Evolutionary conservation across 495 filamentous ascomycete species (phyloP).

Genomic region (Lasiosphaeriaceae sp.): DNA sequence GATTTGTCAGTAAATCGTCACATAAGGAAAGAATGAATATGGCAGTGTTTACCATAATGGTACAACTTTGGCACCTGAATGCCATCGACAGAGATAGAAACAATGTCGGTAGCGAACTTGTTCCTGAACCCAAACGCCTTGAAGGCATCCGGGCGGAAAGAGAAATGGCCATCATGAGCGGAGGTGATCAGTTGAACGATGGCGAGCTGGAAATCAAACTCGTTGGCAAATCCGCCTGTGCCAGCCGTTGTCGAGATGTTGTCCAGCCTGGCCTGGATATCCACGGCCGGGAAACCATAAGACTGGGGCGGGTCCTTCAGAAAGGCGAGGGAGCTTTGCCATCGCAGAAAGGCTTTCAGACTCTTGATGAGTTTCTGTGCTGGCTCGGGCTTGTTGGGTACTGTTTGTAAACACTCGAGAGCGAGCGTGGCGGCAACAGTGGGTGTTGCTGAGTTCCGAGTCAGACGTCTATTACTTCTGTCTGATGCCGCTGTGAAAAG

Average conservation of each 20-base stretch:
- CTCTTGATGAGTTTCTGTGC: constrained; percentile 31
- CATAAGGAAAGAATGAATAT: not conserved
- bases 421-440: constrained; percentile 27
- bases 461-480: not conserved
- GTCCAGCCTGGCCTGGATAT: constrained; percentile 38
- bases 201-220: constrained; percentile 50
- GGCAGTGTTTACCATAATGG: constrained; percentile 18
- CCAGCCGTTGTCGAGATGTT: constrained; percentile 24
- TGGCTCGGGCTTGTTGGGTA: constrained; percentile 28
- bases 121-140: constrained; percentile 27
- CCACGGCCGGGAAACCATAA: constrained; percentile 35
- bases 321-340: constrained; percentile 41
- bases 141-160: constrained; percentile 24
- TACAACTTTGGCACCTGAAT: constrained; percentile 28
- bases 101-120: constrained; percentile 19
- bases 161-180: constrained; percentile 51
- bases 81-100: constrained; percentile 31
- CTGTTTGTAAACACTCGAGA: constrained; percentile 25
- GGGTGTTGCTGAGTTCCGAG: constrained; percentile 10
- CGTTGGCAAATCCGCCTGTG: constrained; percentile 36
- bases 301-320: constrained; percentile 40
- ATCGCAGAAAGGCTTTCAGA: constrained; percentile 29
- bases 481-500: not conserved
- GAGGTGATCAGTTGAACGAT: constrained; percentile 36
- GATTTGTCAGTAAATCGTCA: not conserved